A percentile compares a stretch with the other conserved stretches of the same genome.
These are phyloP conservation scores for Ustilago tritici DNA, from an alignment of 1,284 basidiomycete genomes.

Conservation along the genomic window DNA sequence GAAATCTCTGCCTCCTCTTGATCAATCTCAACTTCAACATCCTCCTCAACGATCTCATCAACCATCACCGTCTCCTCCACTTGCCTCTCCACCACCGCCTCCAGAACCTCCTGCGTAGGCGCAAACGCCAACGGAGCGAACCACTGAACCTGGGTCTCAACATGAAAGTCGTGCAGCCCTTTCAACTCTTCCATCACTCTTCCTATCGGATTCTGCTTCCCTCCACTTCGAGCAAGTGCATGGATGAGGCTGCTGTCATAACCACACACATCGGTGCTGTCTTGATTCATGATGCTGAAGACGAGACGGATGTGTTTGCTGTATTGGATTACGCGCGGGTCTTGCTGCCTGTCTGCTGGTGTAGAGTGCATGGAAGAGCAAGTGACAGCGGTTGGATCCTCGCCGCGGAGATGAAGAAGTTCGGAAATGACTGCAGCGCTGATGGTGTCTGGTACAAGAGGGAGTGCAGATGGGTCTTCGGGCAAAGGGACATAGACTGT, in stretches of 20 bases:
- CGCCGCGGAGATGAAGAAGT: constrained; percentile 27
- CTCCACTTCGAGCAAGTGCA: constrained; percentile 9
- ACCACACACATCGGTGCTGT: constrained; percentile 36
- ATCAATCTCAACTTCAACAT: constrained; percentile 21
- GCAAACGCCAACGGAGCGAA: constrained; percentile 88
- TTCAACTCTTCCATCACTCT: constrained; percentile 31
- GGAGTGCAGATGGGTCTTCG: constrained; percentile 5
- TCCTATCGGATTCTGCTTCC: constrained; percentile 22
- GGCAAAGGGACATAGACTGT: constrained; percentile 12
- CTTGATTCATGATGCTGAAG: constrained; percentile 66
- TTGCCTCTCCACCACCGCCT: constrained; percentile 48
- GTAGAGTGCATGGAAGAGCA: background rate
- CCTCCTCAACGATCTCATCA: constrained; percentile 49
- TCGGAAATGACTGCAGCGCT: constrained; percentile 38
- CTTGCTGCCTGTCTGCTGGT: constrained; percentile 29
- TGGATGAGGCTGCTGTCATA: constrained; percentile 40
- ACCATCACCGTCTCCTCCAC: constrained; percentile 26
- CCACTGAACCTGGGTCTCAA: constrained; percentile 93
- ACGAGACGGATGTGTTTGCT: constrained; percentile 60
- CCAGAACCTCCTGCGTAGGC: constrained; percentile 73
- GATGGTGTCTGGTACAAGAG: constrained; percentile 35
- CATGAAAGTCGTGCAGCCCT: constrained; percentile 84
- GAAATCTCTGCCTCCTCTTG: background rate
- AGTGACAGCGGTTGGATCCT: constrained; percentile 1
- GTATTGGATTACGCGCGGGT: constrained; percentile 59